phyloP scores from a whole-genome alignment of 2,329 filamentous ascomycete species.

The Diplodia intermedia region DNA sequence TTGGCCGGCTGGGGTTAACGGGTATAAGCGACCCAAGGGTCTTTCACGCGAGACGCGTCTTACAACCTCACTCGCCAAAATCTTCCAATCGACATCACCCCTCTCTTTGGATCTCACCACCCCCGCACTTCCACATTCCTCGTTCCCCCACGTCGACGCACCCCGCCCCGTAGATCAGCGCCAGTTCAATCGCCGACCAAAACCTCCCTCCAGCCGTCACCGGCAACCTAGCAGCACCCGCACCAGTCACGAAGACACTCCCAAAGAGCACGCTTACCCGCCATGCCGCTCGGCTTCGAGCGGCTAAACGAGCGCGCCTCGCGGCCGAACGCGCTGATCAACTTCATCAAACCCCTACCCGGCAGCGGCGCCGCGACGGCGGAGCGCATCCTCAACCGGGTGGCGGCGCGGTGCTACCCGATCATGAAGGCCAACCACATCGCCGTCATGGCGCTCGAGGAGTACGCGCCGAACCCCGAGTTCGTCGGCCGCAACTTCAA shows the following conservation, averaged over 20 bases:
- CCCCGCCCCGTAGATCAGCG: background rate
- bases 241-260: background rate
- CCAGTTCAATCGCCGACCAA: background rate
- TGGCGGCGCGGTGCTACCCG: conserved; percentile 74
- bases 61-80: background rate
- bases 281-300: conserved; percentile 79
- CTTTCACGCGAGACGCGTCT: background rate
- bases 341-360: conserved; percentile 82
- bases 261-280: conserved; percentile 21
- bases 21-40: conserved; percentile 5
- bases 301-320: conserved; percentile 77
- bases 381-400: conserved; percentile 46
- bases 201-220: background rate
- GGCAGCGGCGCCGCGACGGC: conserved; percentile 56
- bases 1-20: conserved; percentile 9
- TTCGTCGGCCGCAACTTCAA: conserved; percentile 93
- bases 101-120: background rate
- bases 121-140: background rate
- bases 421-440: conserved; percentile 57
- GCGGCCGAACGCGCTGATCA: conserved; percentile 77
- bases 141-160: background rate
- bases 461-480: conserved; percentile 80
- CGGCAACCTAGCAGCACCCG: background rate
- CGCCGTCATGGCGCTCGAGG: conserved; percentile 68
- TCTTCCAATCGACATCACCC: background rate